Evolutionary conservation across 2,329 filamentous ascomycete species (phyloP), one percentile per base, ranked within the genome.

Genomic region (Ophiostoma piceae): DNA sequence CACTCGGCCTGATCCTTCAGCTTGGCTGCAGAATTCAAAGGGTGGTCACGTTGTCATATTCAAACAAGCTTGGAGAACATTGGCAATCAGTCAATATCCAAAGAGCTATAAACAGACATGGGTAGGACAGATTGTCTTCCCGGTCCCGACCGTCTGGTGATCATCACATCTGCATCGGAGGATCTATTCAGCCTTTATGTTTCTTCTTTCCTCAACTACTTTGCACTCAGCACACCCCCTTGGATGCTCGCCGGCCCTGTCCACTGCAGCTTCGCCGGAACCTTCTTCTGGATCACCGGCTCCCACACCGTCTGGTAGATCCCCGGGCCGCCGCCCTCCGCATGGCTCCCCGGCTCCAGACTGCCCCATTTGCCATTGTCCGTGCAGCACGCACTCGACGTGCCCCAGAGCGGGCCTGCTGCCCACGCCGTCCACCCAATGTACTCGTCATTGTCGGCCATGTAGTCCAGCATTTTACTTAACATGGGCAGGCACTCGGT

Each of bases 381-480:
- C 0, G 79, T 78, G 74, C 79, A 79, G 75, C 77, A 79, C 3
- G 77, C 75, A 69, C 78, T 79, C 60, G 77, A 73, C 8, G 76
- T 73, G 0, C 82, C 82, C 82, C 82, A 84, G 64, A 84, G 78
- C 0, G 83, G 82, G 7, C 69, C 82, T 0, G 82, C 83, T 0
- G 82, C 80, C 82, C 82, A 84, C 3, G 82, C 82, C 0, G 82
- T 83, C 82, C 82, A 84, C 2, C 83, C 82, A 65, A 84, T 83
- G 72, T 82, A 84, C 73, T 79, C 80, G 1, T 79, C 76, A 71
- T 84, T 82, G n/a, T 77, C 70, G 35, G 79, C 76, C 79, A 84
- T 82, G 74, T 83, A 54, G 47, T 54, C 47, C n/a, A 54, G 47
- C 47, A 54, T 54, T 1, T 19, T 8, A 19, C 47, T 8, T 19